Evolutionary conservation across 768 basidiomycete species (phyloP), one percentile per base, ranked within the genome.

Genomic region (Trametes villosa): DNA sequence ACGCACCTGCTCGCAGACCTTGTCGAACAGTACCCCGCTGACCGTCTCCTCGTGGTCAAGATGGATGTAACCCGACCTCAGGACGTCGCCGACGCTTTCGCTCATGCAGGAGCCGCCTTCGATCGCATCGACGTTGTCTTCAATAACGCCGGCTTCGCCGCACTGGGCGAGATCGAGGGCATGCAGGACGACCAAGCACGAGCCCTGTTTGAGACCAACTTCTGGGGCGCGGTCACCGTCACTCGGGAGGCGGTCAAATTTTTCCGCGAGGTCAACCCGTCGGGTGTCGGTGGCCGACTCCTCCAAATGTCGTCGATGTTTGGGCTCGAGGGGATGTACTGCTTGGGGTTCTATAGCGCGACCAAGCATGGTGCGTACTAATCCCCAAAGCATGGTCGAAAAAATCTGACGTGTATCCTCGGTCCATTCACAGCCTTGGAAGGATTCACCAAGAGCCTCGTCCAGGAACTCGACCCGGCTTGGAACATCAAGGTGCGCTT

Each of bases 251-350:
- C 76, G 0, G 63, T 79, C 45, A 59, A 57, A 51, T 71, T 69
- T 53, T 75, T 79, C 60, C 71, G 77, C 29, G 78, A 78, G 8
- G 63, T 67, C 0, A 78, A 79, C 59, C 62, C 70, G n/a, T 74
- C 77, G 8, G 60, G 30, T 8, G 18, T 26, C 2, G 75, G 77
- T 0, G 78, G 78, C 1, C 69, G 67, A 24, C 63, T 79, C 1
- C 60, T 77, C 31, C 76, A 79, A 30, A 47, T 71, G 38, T 73
- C 73, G 6, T 77, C 76, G 9, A 49, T 56, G 8, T 2, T 65
- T 15, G 76, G 69, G 0, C 15, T 75, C 27, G 4, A 3, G 7
- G 65, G 66, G 9, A 0, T 3, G 0, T 44, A 69, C 1, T 67
- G 57, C 1, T 54, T 52, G 9, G 65, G 67, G 6, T 29, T 53